Base-by-base conservation (phyloP, 495 filamentous ascomycete species). In the Penicillium argentinense region DNA sequence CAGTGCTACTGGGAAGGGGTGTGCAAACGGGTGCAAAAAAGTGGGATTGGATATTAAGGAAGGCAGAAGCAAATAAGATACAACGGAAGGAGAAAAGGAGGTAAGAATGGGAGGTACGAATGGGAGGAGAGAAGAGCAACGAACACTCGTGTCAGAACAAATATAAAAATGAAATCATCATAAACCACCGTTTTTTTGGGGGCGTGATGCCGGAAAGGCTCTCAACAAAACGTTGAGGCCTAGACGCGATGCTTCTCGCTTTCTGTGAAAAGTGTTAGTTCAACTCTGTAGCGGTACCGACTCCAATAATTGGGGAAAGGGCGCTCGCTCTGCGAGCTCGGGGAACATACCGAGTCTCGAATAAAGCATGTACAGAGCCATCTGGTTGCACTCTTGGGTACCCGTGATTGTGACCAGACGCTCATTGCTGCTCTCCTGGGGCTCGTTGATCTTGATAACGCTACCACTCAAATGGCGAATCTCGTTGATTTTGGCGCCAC, bases 401-500 rank as follows among this genome's bases (percentile, higher is more conserved):
- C 93, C 93, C 4, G 95, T 97, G 56, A 98, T 96, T 6, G 93
- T 98, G 21, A 98, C 93, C 41, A 98, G 75, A 44, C 93, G 81
- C 72, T 98, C 93, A 60, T 97, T 98, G 77, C 90, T 97, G 71
- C 95, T 97, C 65, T 97, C 95, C 59, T 96, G 92, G 0, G 93
- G 93, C 63, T 98, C 93, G 66, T 98, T 98, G 76, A 98, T 98
- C 80, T 98, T 98, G 64, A 98, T 98, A 9, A 97, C 92, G 69
- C 93, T 97, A 50, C 95, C 95, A 58, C 88, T 95, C 55, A 98
- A 79, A 56, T 95, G 89, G 45, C 93, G 84, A 50, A 98, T 98
- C 73, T 98, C 93, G 63, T 98, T 98, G 77, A 98, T 98, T 82
- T 98, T 98, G 18, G 90, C 88, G 50, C 93, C 93, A 45, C 93